Evolutionary conservation across 139 green algal species (phyloP), one percentile per base, ranked within the genome.

Genomic region (Chlamydomonas sp.): DNA sequence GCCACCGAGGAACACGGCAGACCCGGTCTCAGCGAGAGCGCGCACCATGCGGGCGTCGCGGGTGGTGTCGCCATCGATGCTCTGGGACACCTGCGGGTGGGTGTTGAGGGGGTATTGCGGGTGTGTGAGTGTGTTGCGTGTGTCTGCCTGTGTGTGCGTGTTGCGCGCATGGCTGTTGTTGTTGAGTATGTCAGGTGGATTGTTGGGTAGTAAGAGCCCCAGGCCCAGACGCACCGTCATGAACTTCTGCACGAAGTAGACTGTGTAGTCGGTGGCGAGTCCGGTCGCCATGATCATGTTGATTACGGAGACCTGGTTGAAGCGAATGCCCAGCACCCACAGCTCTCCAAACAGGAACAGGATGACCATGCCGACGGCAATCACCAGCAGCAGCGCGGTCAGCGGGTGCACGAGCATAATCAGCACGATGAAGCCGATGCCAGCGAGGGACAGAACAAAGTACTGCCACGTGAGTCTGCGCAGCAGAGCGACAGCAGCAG

Each of bases 1-100:
- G 6, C 65, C 77, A 49, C 77, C 77, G 31, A 79, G 35, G 58
- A 79, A 73, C 33, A 83, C 77, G 0, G 77, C 69, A 33, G 50
- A 63, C 48, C 77, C 77, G 10, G 74, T 83, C 37, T 83, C 65
- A 3, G 59, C 26, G 34, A 82, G 37, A 28, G 76, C 73, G 8
- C 31, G 1, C 0, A 28, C 3, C 71, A 77, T 75, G 67, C 76
- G 76, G 54, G 48, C 67, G 62, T 76, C 67, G 35, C 28, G 38
- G 8, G 72, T 76, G 67, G 60, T 62, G 49, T 79, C 73, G 1
- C 64, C 76, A 2, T 29, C 31, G n/a, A n/a, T n/a, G n/a, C n/a
- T n/a, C n/a, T n/a, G n/a, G n/a, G n/a, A n/a, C n/a, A n/a, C n/a
- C n/a, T n/a, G n/a, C n/a, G n/a, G n/a, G n/a, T n/a, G n/a, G n/a